A percentile compares a stretch with the other conserved stretches of the same genome.
Evolutionary conservation across 192 early-diverging fungal genomes (phyloP).

Genomic region (Funneliformis mosseae): DNA sequence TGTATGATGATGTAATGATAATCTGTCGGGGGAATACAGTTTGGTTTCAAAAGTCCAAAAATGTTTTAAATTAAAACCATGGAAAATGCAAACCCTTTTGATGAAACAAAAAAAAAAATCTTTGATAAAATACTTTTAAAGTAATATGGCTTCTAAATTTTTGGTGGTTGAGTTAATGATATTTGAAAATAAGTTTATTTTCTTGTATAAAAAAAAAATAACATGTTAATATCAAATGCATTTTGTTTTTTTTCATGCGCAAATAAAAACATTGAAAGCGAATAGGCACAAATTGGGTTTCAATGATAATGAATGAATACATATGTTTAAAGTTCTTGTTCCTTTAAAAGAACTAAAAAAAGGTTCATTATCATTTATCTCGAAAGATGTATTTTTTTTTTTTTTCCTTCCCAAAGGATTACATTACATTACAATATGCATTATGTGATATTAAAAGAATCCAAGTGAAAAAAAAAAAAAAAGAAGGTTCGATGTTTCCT

Average conservation of each 20-base stretch:
- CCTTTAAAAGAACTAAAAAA: neutral
- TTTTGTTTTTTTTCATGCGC: neutral
- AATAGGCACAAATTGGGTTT: neutral
- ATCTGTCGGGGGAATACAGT: neutral
- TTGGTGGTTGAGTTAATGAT: too few relatives aligned
- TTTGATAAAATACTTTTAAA: neutral
- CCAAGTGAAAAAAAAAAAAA: neutral
- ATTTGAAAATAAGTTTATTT: neutral
- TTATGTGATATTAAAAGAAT: neutral
- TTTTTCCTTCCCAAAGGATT: neutral
- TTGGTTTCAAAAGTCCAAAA: neutral
- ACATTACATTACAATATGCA: neutral
- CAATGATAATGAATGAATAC: neutral
- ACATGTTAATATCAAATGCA: neutral
- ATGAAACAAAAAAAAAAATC: neutral
- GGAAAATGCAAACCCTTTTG: neutral
- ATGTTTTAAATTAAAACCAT: neutral
- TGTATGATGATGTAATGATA: neutral
- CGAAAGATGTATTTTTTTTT: neutral
- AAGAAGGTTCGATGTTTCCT: too few relatives aligned
- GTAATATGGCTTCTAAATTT: neutral
- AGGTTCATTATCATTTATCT: neutral
- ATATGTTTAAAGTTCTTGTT: neutral
- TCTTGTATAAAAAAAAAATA: neutral
- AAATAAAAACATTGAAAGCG: neutral